Conservation (phyloP, 2,329 filamentous ascomycete species). For the Penicillium capsulatum region DNA sequence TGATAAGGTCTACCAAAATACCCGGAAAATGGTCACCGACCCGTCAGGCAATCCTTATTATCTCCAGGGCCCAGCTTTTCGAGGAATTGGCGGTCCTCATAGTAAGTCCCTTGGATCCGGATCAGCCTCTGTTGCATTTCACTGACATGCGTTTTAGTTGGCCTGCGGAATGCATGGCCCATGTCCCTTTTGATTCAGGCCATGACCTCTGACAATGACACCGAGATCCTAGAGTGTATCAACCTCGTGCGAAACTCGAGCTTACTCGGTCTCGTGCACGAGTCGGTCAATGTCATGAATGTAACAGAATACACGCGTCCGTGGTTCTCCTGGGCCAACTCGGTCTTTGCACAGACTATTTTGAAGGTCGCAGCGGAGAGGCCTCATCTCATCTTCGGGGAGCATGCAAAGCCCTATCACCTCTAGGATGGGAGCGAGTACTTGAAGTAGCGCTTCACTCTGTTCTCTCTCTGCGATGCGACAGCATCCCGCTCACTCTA, state of each 20-base stretch:
- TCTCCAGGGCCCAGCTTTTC: conserved; percentile 69
- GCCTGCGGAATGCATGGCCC: conserved; percentile 88
- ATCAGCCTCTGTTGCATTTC: background rate
- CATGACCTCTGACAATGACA: conserved; percentile 77
- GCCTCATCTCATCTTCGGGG: conserved; percentile 77
- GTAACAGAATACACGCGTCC: conserved; percentile 70
- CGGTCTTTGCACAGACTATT: conserved; percentile 89
- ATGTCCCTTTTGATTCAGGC: conserved; percentile 92
- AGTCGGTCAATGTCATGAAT: conserved; percentile 80
- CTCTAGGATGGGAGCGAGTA: too few species aligned
- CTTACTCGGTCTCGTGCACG: conserved; percentile 77
- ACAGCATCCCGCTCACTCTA: too few species aligned
- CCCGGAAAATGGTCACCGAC: conserved; percentile 73
- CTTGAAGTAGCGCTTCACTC: too few species aligned
- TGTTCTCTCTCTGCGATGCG: too few species aligned
- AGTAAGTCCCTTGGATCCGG: conserved; percentile 38
- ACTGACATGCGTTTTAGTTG: conserved; percentile 50
- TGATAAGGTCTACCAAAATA: conserved; percentile 79
- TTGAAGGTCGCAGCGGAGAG: conserved; percentile 84
- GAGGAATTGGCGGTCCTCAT: conserved; percentile 79
- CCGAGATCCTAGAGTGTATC: conserved; percentile 71
- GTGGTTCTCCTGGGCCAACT: conserved; percentile 99
- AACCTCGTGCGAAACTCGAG: conserved; percentile 70
- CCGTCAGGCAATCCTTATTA: conserved; percentile 84
- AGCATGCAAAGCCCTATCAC: conserved; percentile 43